Evolutionary conservation across 805 yeast genomes (phyloP), one percentile per base, ranked within the genome.

Genomic region (Clavispora phyllophila): DNA sequence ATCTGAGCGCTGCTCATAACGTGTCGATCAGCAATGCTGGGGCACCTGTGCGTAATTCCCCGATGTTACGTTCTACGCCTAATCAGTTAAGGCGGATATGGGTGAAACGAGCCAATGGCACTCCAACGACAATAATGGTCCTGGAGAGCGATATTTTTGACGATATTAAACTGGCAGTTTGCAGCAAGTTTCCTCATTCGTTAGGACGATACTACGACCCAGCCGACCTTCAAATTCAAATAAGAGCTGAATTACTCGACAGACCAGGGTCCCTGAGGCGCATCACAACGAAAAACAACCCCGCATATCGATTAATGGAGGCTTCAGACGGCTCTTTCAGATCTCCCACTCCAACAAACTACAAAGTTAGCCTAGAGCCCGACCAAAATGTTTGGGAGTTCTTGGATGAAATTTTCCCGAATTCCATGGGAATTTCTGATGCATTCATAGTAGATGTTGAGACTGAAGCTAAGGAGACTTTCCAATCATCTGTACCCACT

Each of bases 101-200:
- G 87, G 75, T 81, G 5, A 72, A 62, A 41, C 61, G 73, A 32
- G 64, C 68, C 0, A 61, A 64, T 18, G 78, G 78, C 1, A 72
- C 71, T 14, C 85, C 97, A 3, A 87, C 96, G 0, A 77, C 95
- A 1, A 63, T 90, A 6, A 58, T 70, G 44, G 83, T 86, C 15
- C 68, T 70, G 14, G 78, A 78, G 24, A 57, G 61, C 17, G 91
- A 86, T 56, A 73, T 89, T 1, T 75, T 90, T 5, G 98, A 90
- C 60, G 96, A 91, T 61, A 67, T 90, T 53, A 90, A 90, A 55
- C 65, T 73, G 9, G 73, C 79, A 45, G 73, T 90, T 1, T 61
- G 81, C 28, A 65, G 65, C 36, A 85, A 82, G 52, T 84, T 76
- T 59, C 85, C 95, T 42, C 79, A 84, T 45, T 74, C 87, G 2